These are phyloP conservation scores for Botryobasidium botryosum DNA, from an alignment of 768 basidiomycete genomes.

Conservation along the genomic window DNA sequence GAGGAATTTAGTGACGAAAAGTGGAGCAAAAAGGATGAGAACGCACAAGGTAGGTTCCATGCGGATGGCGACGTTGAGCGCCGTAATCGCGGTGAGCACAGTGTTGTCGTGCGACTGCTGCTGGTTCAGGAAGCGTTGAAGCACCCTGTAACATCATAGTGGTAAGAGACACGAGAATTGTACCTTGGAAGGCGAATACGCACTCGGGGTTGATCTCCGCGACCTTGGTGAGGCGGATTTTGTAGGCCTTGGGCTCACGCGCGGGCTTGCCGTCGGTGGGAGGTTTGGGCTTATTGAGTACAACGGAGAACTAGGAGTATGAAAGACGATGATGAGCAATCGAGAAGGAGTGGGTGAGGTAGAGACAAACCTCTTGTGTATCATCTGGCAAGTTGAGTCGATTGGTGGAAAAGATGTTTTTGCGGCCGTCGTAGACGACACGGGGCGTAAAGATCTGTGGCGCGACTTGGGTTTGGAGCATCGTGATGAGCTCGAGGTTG, in stretches of 20 bases:
- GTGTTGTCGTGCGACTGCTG: slow-evolving; percentile 49
- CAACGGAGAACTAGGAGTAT: slow-evolving; percentile 39
- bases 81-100: slow-evolving; percentile 47
- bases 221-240: slow-evolving; percentile 41
- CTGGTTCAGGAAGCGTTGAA: slow-evolving; percentile 45
- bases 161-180: neutral
- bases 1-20: neutral
- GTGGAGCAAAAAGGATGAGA: neutral
- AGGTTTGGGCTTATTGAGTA: slow-evolving; percentile 26
- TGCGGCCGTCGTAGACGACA: slow-evolving; percentile 63
- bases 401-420: slow-evolving; percentile 51
- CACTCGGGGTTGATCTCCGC: slow-evolving; percentile 44
- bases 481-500: slow-evolving; percentile 53
- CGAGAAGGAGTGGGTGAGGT: neutral
- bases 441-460: slow-evolving; percentile 55
- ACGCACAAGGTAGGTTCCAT: slow-evolving; percentile 44
- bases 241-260: slow-evolving; percentile 47
- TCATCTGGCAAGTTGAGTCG: slow-evolving; percentile 37
- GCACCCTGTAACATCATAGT: slow-evolving; percentile 27
- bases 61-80: slow-evolving; percentile 51
- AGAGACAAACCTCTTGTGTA: slow-evolving; percentile 32
- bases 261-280: slow-evolving; percentile 10
- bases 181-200: slow-evolving; percentile 3
- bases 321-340: slow-evolving; percentile 1
- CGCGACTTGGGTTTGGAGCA: slow-evolving; percentile 34